Percentiles rank a stretch among this genome's conserved stretches.
These are phyloP conservation scores for Stereocaulon alpinum DNA, from an alignment of 495 filamentous ascomycete genomes.

Conservation along the genomic window DNA sequence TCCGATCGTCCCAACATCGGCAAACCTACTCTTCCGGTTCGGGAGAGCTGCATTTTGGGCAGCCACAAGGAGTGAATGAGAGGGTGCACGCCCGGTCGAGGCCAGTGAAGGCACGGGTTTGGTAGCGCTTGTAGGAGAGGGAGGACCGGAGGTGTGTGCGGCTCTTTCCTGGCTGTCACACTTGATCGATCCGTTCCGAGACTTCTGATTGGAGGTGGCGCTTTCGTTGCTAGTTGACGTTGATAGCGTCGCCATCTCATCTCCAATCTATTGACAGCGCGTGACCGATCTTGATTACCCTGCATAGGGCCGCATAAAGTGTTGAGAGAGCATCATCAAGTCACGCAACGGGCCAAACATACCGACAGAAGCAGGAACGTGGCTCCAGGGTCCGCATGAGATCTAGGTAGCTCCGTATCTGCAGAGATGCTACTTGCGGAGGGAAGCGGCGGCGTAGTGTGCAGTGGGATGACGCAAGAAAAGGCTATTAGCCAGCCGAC, in stretches of 20 bases:
- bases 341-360: background rate
- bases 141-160: slow-evolving; percentile 6
- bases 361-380: background rate
- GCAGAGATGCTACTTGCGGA: background rate
- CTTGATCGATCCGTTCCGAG: background rate
- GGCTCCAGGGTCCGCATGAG: background rate
- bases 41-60: slow-evolving; percentile 28
- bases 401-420: background rate
- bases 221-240: slow-evolving; percentile 28
- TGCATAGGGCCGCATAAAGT: slow-evolving; percentile 1
- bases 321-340: background rate
- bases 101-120: slow-evolving; percentile 9
- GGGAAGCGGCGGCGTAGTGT: background rate
- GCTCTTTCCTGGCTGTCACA: slow-evolving; percentile 6
- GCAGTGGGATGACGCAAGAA: background rate
- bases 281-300: background rate
- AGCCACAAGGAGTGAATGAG: slow-evolving; percentile 28
- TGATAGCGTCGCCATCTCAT: slow-evolving; percentile 26
- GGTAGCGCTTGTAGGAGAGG: slow-evolving; percentile 14
- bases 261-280: background rate
- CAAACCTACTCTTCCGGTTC: slow-evolving; percentile 43
- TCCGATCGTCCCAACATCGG: slow-evolving; percentile 39
- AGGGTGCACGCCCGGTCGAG: slow-evolving; percentile 23
- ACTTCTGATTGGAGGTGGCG: background rate
- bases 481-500: background rate